These are phyloP conservation scores for Cryptococcus deneoformans DNA, from an alignment of 1,284 basidiomycete genomes.

Conservation along the genomic window DNA sequence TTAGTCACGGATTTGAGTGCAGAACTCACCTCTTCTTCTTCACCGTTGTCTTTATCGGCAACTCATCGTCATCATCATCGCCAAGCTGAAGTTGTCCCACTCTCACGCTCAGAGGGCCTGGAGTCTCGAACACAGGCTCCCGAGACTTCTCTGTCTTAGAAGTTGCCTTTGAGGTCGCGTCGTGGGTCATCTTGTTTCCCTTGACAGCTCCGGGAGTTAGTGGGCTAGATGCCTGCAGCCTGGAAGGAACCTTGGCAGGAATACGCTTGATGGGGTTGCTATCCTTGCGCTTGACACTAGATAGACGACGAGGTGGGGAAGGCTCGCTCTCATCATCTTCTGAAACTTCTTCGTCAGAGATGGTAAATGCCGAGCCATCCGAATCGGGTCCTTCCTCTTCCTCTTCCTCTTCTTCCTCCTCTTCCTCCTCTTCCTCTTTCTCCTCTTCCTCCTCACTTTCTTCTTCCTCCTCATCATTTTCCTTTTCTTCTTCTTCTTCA, in stretches of 20 bases:
- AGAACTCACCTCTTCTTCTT: conserved; percentile 54
- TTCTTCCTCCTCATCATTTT: conserved; percentile 17
- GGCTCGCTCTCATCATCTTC: conserved; percentile 22
- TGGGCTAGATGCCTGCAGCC: too few species aligned
- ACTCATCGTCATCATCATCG: conserved; percentile 23
- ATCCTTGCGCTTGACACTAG: background rate
- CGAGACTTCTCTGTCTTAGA: background rate
- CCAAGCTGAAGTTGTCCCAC: conserved; percentile 16
- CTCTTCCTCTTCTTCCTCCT: conserved; percentile 30
- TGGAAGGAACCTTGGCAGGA: background rate
- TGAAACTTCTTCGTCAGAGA: conserved; percentile 34
- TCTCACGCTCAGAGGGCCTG: conserved; percentile 26
- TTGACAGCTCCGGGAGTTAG: too few species aligned
- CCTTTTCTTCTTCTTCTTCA: conserved; percentile 16
- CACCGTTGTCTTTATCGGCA: conserved; percentile 37
- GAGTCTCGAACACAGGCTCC: conserved; percentile 1
- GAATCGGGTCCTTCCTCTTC: conserved; percentile 22
- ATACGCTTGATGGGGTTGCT: background rate
- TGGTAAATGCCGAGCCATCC: conserved; percentile 12
- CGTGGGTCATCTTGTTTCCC: too few species aligned
- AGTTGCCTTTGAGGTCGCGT: too few species aligned
- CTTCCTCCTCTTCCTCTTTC: conserved; percentile 33
- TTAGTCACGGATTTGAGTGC: background rate
- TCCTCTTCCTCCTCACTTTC: conserved; percentile 22
- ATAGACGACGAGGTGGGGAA: background rate